phyloP scores from a whole-genome alignment of 176 grass and related monocot genomes.

The Zoysia japonica region DNA sequence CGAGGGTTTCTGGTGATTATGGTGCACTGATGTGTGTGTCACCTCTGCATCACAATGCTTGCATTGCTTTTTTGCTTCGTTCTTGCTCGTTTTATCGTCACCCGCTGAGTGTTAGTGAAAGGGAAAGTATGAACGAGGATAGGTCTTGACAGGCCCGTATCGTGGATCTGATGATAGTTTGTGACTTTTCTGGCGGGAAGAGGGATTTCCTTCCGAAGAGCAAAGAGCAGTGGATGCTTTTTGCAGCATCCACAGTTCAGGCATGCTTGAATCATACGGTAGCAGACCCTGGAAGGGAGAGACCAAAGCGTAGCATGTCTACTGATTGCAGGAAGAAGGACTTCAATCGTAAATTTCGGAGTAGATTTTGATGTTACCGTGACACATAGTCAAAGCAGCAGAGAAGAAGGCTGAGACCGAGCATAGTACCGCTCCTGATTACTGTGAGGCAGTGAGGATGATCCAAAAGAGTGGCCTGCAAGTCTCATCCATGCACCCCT shows the following conservation, averaged over 20 bases:
- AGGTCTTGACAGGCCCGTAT: background rate
- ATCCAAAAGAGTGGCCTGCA: background rate
- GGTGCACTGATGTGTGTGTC: background rate
- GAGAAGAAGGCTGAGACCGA: background rate
- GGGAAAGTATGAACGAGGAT: background rate
- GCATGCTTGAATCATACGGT: conserved; percentile 43
- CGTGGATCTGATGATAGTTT: conserved; percentile 2
- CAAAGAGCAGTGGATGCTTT: background rate
- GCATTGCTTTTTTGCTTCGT: background rate
- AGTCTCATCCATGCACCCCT: conserved; percentile 29
- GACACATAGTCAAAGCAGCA: conserved; percentile 4
- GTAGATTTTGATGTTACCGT: background rate
- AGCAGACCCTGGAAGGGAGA: background rate
- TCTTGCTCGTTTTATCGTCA: background rate
- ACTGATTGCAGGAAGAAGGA: too few relatives aligned
- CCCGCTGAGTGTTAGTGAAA: too few relatives aligned
- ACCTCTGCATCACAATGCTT: background rate
- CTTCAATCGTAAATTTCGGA: background rate
- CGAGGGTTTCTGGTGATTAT: background rate
- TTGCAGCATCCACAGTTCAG: conserved; percentile 4
- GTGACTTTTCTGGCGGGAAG: background rate
- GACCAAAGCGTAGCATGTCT: too few relatives aligned
- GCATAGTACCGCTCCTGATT: background rate
- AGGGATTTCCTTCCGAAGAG: background rate
- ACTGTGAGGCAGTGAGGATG: background rate